These are phyloP conservation scores for Phyllosticta paracitricarpa DNA, from an alignment of 2,329 filamentous ascomycete species.

Conservation along the genomic window DNA sequence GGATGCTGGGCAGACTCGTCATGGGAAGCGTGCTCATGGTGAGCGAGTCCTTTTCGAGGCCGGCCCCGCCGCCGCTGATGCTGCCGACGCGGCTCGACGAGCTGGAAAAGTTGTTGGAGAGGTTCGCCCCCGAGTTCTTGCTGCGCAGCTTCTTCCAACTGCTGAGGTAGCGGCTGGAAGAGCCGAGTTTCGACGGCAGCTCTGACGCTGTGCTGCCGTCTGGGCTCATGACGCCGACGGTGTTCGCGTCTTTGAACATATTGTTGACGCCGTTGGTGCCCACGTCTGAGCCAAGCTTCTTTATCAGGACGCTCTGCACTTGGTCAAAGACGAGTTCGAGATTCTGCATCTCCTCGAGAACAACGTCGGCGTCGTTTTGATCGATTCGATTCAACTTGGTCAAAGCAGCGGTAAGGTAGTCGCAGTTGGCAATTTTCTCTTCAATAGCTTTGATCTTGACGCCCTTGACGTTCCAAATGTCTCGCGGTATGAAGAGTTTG, in stretches of 20 bases:
- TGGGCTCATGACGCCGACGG: slow-evolving; percentile 21
- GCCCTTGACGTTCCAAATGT: slow-evolving; percentile 88
- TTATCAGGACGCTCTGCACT: slow-evolving; percentile 63
- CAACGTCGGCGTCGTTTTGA: slow-evolving; percentile 79
- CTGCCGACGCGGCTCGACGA: slow-evolving; percentile 10
- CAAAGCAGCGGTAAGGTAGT: slow-evolving; percentile 79
- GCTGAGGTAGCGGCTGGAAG: slow-evolving; percentile 62
- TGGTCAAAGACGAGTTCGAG: slow-evolving; percentile 80
- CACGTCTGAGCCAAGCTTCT: slow-evolving; percentile 88
- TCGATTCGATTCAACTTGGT: slow-evolving; percentile 76
- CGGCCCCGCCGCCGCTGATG: slow-evolving; percentile 18
- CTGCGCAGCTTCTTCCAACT: slow-evolving; percentile 85
- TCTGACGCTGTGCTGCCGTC: slow-evolving; percentile 11
- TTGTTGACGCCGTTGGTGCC: slow-evolving; percentile 65
- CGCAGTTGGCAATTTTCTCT: slow-evolving; percentile 88
- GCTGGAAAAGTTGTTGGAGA: slow-evolving; percentile 40
- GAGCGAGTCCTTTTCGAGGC: slow-evolving; percentile 46
- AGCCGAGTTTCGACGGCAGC: slow-evolving; percentile 3
- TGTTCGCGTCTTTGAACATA: slow-evolving; percentile 62
- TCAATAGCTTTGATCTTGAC: slow-evolving; percentile 88
- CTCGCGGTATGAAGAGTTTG: slow-evolving; percentile 81
- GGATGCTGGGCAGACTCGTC: slow-evolving; percentile 63
- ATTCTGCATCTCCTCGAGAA: slow-evolving; percentile 87
- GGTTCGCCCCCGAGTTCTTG: slow-evolving; percentile 64
- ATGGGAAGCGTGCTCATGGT: slow-evolving; percentile 48